phyloP scores from a whole-genome alignment of 2,329 filamentous ascomycete species.

The Parastagonospora avenae region DNA sequence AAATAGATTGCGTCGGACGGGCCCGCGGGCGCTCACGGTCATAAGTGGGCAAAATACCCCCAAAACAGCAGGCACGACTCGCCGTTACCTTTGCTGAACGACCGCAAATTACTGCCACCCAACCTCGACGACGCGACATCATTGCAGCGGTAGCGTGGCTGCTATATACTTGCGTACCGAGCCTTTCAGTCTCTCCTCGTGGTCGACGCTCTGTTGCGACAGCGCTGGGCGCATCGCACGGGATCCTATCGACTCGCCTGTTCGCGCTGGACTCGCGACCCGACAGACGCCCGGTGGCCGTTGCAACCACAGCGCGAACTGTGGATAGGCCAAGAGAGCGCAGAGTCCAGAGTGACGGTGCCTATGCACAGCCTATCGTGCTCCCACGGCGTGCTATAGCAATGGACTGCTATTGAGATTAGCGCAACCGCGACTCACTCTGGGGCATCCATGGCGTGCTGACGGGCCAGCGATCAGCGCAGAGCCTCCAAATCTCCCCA shows the following conservation, averaged over 20 bases:
- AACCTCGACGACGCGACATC: constrained; percentile 18
- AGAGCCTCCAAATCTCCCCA: constrained; percentile 25
- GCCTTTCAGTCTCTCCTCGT: not conserved
- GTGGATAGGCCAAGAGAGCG: no score
- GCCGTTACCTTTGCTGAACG: constrained; percentile 20
- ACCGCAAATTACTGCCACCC: constrained; percentile 35
- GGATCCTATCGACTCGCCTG: constrained; percentile 29
- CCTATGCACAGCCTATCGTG: constrained; percentile 5
- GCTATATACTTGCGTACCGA: constrained; percentile 8
- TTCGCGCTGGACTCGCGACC: constrained; percentile 22
- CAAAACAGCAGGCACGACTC: constrained; percentile 22
- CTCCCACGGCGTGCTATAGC: constrained; percentile 17
- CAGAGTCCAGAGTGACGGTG: no score
- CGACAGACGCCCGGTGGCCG: not conserved
- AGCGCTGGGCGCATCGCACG: constrained; percentile 36
- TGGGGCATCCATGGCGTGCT: constrained; percentile 37
- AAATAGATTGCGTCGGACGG: constrained; percentile 9
- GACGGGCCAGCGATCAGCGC: constrained; percentile 27
- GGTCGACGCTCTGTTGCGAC: constrained; percentile 12
- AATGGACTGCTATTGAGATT: constrained; percentile 24
- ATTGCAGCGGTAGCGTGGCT: constrained; percentile 9
- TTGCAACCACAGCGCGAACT: not conserved
- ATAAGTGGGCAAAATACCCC: constrained; percentile 33
- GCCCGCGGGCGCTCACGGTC: constrained; percentile 9
- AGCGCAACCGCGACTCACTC: constrained; percentile 26